Evolutionary conservation across 1,139 yeast species (phyloP).

Genomic region (Candida albicans): DNA sequence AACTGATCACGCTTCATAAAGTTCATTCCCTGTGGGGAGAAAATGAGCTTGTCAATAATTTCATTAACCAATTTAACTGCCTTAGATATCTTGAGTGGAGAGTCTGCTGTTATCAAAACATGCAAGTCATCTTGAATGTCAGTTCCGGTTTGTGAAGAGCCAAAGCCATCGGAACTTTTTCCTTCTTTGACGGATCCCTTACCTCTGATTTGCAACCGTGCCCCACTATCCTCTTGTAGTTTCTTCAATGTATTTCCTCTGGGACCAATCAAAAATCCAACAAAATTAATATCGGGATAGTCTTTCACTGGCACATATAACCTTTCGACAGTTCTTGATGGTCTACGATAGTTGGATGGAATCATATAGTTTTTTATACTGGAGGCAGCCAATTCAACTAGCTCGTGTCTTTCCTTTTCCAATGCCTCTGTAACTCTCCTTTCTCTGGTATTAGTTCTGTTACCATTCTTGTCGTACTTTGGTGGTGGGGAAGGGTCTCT

Average conservation of each 20-base stretch:
- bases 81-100: constrained; percentile 70
- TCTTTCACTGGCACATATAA: constrained; percentile 83
- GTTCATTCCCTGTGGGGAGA: constrained; percentile 91
- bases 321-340: constrained; percentile 71
- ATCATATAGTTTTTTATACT: constrained; percentile 77
- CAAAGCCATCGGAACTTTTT: constrained; percentile 40
- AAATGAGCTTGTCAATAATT: constrained; percentile 78
- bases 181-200: constrained; percentile 96
- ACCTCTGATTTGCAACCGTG: constrained; percentile 84
- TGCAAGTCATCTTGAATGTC: constrained; percentile 70
- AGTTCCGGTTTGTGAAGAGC: constrained; percentile 16
- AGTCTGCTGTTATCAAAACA: constrained; percentile 83
- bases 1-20: constrained; percentile 88
- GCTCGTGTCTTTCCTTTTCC: constrained; percentile 75
- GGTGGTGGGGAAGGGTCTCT: constrained; percentile 95
- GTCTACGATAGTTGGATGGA: constrained; percentile 78
- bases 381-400: constrained; percentile 73
- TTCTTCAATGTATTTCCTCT: constrained; percentile 87
- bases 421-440: constrained; percentile 57
- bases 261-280: constrained; percentile 90
- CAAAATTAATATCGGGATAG: constrained; percentile 89
- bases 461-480: constrained; percentile 77
- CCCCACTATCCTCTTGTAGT: constrained; percentile 82
- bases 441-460: constrained; percentile 82
- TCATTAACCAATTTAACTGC: constrained; percentile 77